A percentile compares a stretch with the other conserved stretches of the same genome.
Conservation (phyloP, 2,329 filamentous ascomycete genomes). For the Plectosphaerella sp. region DNA sequence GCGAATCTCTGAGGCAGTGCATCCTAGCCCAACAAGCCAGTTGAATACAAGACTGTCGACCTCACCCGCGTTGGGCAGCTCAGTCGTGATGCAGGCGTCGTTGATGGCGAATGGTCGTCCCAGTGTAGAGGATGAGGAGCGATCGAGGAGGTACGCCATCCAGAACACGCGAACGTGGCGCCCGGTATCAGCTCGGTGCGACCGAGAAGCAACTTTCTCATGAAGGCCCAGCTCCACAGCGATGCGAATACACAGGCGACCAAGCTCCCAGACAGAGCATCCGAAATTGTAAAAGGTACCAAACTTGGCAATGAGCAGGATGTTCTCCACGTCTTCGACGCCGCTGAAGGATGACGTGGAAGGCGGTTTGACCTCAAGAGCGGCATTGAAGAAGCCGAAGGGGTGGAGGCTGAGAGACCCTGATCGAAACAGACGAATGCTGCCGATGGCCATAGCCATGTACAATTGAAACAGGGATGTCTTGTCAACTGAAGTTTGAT, state of each 20-base stretch:
- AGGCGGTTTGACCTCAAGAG: conserved; percentile 3
- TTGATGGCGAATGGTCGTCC: conserved; percentile 7
- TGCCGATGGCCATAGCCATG: conserved; percentile 7
- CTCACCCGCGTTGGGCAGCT: not conserved
- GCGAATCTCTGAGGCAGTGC: not conserved
- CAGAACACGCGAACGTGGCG: conserved; percentile 4
- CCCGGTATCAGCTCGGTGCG: not conserved
- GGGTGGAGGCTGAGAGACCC: conserved; percentile 2
- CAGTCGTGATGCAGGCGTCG: conserved; percentile 1
- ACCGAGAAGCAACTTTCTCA: not conserved
- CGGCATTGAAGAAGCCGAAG: conserved; percentile 8
- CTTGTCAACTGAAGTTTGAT: not conserved
- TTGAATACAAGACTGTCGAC: not conserved
- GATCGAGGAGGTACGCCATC: conserved; percentile 5
- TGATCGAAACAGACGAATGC: conserved; percentile 2
- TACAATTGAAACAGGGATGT: conserved; percentile 1
- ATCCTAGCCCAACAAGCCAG: not conserved
- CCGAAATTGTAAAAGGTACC: conserved; percentile 8
- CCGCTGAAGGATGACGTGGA: conserved; percentile 1
- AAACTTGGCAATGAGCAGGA: conserved; percentile 6
- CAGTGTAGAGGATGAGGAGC: conserved; percentile 5
- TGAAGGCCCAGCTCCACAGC: conserved; percentile 5
- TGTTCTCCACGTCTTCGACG: conserved; percentile 5
- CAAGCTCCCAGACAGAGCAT: conserved; percentile 8
- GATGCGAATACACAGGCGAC: conserved; percentile 4